Percentiles rank a stretch among this genome's conserved stretches.
These are phyloP conservation scores for Podospora fimiseda DNA, from an alignment of 495 filamentous ascomycete species.

Conservation along the genomic window DNA sequence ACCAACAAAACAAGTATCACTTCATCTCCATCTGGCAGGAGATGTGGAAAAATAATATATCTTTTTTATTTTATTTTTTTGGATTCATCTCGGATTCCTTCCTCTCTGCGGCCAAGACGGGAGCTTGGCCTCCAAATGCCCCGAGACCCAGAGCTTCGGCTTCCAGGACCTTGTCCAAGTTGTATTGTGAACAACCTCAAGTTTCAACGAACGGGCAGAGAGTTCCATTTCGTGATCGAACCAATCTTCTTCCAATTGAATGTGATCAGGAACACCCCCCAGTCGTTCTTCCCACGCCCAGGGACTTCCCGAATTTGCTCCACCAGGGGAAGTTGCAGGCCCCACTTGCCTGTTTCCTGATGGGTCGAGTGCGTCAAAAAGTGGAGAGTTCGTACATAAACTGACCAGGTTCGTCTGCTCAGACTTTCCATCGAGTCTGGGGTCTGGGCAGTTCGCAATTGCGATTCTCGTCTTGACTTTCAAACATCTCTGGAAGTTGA, in stretches of 20 bases:
- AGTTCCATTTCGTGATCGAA: neutral
- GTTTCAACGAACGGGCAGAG: too few relatives aligned
- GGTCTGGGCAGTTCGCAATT: too few relatives aligned
- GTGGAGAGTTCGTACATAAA: slow-evolving; percentile 15
- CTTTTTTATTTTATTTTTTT: neutral
- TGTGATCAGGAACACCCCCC: too few relatives aligned
- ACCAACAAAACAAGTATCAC: neutral
- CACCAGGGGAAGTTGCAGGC: neutral
- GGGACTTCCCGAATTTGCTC: neutral
- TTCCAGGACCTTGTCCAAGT: neutral
- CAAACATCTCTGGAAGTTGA: neutral
- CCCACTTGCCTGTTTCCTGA: slow-evolving; percentile 1
- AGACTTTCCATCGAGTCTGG: slow-evolving; percentile 2
- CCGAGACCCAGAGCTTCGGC: neutral
- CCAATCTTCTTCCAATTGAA: neutral
- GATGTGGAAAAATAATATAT: neutral
- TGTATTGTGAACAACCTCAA: neutral
- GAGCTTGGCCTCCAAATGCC: neutral
- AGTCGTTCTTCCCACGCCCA: neutral
- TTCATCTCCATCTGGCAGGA: neutral
- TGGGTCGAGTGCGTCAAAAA: slow-evolving; percentile 8
- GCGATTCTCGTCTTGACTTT: neutral
- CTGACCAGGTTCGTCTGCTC: slow-evolving; percentile 5
- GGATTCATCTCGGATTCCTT: too few relatives aligned
- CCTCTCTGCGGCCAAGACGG: neutral